Conservation (phyloP, 352 stramenopile species). For the Phytophthora nicotianae region DNA sequence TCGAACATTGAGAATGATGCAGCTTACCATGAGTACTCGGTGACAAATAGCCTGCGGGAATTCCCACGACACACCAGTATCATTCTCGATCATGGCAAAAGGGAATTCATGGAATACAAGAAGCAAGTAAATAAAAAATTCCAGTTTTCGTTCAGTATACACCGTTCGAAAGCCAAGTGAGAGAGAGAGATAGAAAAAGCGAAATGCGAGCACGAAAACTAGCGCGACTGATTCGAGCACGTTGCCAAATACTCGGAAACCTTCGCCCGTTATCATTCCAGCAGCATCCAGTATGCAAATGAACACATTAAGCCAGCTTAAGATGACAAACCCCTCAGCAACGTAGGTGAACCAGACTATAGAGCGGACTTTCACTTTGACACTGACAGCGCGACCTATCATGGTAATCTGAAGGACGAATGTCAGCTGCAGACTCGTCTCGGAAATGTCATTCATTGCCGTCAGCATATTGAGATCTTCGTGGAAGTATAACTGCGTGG, state of each 20-base stretch:
- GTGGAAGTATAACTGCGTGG: not conserved
- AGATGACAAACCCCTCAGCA: no score
- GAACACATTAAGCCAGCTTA: no score
- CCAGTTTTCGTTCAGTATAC: slow-evolving; percentile 15
- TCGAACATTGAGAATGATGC: slow-evolving; percentile 22
- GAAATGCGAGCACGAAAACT: slow-evolving; percentile 33
- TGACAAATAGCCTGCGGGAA: slow-evolving; percentile 21
- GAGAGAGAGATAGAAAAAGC: slow-evolving; percentile 35
- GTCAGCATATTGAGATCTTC: no score
- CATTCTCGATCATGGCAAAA: slow-evolving; percentile 14
- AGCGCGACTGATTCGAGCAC: slow-evolving; percentile 22
- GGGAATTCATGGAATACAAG: slow-evolving; percentile 26
- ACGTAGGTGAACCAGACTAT: slow-evolving; percentile 9
- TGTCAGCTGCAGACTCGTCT: slow-evolving; percentile 27
- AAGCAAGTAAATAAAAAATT: slow-evolving; percentile 19
- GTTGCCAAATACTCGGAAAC: not conserved
- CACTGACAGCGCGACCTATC: slow-evolving; percentile 32
- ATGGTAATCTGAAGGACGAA: slow-evolving; percentile 53
- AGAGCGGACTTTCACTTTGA: slow-evolving; percentile 15
- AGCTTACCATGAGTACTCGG: slow-evolving; percentile 18
- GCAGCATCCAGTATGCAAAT: no score
- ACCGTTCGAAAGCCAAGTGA: slow-evolving; percentile 18
- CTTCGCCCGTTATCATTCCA: no score
- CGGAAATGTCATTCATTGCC: no score
- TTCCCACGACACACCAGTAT: slow-evolving; percentile 25